Evolutionary conservation across 192 early-diverging fungal species (phyloP).

Genomic region (Umbelopsis sp.): DNA sequence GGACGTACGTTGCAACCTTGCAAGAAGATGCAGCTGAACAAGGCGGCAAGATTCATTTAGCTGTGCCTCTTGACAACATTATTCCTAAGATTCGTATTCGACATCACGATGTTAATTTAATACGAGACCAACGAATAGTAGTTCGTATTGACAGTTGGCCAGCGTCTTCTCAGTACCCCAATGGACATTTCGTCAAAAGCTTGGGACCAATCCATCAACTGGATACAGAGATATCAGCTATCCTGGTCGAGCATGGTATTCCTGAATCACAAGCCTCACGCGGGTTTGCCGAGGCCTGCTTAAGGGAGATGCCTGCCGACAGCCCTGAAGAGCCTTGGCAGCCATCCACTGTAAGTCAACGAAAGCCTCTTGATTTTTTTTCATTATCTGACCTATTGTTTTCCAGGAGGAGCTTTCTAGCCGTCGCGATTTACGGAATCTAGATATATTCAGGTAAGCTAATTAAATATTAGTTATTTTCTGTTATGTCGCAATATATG

Average conservation of each 20-base stretch:
- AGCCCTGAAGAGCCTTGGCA: constrained; percentile 54
- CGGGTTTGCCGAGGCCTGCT: constrained; percentile 62
- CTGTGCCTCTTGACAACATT: constrained; percentile 63
- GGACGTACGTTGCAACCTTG: constrained; percentile 76
- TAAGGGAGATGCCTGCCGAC: constrained; percentile 71
- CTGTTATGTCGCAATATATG: neutral
- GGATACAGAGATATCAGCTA: constrained; percentile 76
- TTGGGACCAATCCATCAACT: constrained; percentile 65
- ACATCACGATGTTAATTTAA: constrained; percentile 57
- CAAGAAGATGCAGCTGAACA: constrained; percentile 59
- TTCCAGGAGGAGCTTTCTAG: constrained; percentile 41
- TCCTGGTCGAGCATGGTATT: constrained; percentile 76
- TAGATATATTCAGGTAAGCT: constrained; percentile 31
- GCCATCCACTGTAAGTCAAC: constrained; percentile 35
- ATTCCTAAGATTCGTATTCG: constrained; percentile 81
- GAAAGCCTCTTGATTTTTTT: neutral
- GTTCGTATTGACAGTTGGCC: constrained; percentile 77
- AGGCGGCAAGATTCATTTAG: constrained; percentile 62
- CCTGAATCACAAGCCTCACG: constrained; percentile 74
- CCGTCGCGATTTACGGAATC: constrained; percentile 43
- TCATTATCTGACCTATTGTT: neutral
- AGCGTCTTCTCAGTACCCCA: constrained; percentile 70
- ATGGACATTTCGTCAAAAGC: constrained; percentile 74
- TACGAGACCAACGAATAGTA: constrained; percentile 67
- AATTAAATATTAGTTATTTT: too few relatives aligned